Percentiles rank a stretch among this genome's conserved stretches.
Conservation (phyloP, 352 stramenopile genomes). For the Vaucheria bursata region DNA sequence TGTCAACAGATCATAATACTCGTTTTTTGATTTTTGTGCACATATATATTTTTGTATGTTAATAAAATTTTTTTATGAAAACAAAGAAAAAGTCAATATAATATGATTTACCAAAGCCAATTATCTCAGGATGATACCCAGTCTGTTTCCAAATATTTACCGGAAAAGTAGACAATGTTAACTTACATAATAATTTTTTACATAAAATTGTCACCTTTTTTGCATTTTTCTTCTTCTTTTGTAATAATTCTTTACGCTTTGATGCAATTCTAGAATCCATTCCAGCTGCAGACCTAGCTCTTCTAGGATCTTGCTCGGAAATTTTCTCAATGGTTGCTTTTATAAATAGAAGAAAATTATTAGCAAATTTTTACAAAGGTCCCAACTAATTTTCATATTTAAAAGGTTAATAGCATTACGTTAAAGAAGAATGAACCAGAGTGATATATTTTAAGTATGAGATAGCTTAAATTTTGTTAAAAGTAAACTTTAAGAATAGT, state of each 20-base stretch:
- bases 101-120: background rate
- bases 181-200: background rate
- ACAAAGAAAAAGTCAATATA: background rate
- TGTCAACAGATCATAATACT: no score
- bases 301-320: conserved; percentile 32
- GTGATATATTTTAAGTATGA: background rate
- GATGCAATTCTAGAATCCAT: conserved; percentile 36
- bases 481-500: background rate
- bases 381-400: background rate
- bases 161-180: background rate
- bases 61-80: no score
- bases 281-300: conserved; percentile 17
- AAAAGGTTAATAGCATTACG: background rate
- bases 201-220: conserved; percentile 16
- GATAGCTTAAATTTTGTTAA: background rate
- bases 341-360: background rate
- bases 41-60: no score
- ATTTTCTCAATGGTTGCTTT: conserved; percentile 43
- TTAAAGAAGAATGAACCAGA: background rate
- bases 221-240: conserved; percentile 20
- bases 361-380: background rate
- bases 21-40: no score
- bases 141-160: no score
- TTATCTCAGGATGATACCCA: no score
- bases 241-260: conserved; percentile 25